These are phyloP conservation scores for Cyberlindnera saturnus DNA, from an alignment of 805 yeast genomes.

Conservation along the genomic window DNA sequence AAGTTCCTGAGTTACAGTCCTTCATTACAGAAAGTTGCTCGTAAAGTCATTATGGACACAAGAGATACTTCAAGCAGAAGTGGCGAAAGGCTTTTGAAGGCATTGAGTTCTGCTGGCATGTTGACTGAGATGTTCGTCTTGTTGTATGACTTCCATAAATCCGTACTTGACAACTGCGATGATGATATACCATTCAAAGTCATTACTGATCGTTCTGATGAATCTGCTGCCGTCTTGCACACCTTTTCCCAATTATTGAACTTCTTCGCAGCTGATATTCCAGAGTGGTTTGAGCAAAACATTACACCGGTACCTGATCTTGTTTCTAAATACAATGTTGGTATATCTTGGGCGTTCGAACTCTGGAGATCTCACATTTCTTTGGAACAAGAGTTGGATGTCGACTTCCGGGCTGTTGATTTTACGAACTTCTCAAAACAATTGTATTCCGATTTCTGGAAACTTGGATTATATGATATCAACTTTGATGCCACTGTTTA, in stretches of 20 bases:
- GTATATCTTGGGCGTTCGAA: conserved; percentile 65
- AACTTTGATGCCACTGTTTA: conserved; percentile 48
- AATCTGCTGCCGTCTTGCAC: conserved; percentile 58
- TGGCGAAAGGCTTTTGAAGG: conserved; percentile 43
- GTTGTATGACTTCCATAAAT: conserved; percentile 43
- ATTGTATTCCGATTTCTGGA: conserved; percentile 68
- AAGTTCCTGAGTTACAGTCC: conserved; percentile 59
- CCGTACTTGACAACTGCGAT: conserved; percentile 29
- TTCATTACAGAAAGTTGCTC: conserved; percentile 48
- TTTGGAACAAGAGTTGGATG: conserved; percentile 18
- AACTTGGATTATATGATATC: conserved; percentile 63
- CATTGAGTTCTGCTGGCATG: conserved; percentile 37
- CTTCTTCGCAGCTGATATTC: conserved; percentile 35
- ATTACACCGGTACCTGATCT: conserved; percentile 39
- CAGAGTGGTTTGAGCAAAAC: conserved; percentile 26
- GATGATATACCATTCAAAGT: conserved; percentile 56
- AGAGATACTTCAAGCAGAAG: conserved; percentile 43
- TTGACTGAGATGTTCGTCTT: conserved; percentile 63
- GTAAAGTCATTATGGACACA: conserved; percentile 44
- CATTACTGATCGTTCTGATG: conserved; percentile 67
- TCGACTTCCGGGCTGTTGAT: conserved; percentile 17
- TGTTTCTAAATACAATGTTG: conserved; percentile 36
- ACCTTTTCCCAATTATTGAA: conserved; percentile 55
- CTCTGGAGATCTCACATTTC: conserved; percentile 57
- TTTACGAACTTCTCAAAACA: conserved; percentile 29